Base-by-base conservation (phyloP, 2,329 filamentous ascomycete genomes). In the Macrophomina phaseolina region DNA sequence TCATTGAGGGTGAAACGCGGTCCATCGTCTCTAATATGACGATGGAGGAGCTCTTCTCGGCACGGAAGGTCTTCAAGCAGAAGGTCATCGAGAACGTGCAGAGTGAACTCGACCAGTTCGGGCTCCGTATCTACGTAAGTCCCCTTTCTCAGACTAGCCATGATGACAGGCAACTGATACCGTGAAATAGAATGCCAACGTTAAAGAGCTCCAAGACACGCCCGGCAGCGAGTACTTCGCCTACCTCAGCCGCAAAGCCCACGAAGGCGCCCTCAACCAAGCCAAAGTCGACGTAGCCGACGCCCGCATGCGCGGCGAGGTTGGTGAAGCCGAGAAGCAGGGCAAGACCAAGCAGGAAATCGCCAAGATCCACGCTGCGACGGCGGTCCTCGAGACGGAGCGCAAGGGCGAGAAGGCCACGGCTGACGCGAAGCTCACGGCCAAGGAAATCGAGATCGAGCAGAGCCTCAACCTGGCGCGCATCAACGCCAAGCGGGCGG, bases 31-130 rank as follows among this genome's bases (percentile, higher is more conserved):
- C 89, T 0, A 90, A 88, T 71, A 94, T 96, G 91, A 94, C 91
- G n/a, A 94, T 95, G 91, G 92, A 94, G 76, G 92, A 95, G 78
- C 91, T 96, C 67, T 94, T 94, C 78, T 90, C 89, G 68, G 89
- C 92, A 78, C 84, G 91, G 40, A 89, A 91, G 71, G 82, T 90
- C 51, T 93, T 93, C 83, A 92, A 94, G 82, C 86, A 85, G 71
- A 89, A 90, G 70, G 84, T 87, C 70, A 81, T 82, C 64, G 74
- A 80, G 63, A 79, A 92, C 76, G 92, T 94, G 67, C 91, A 94
- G 75, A 86, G 86, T 67, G 93, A 96, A 77, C 85, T 97, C 1
- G 85, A 90, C 70, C 90, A 94, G 72, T 94, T 96, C 73, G 92
- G 92, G 67, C 83, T 95, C 9, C 87, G 87, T 73, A 49, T 45